Evolutionary conservation across 2,329 filamentous ascomycete genomes (phyloP), one percentile per base, ranked within the genome.

Genomic region (Aspergillus unguis): DNA sequence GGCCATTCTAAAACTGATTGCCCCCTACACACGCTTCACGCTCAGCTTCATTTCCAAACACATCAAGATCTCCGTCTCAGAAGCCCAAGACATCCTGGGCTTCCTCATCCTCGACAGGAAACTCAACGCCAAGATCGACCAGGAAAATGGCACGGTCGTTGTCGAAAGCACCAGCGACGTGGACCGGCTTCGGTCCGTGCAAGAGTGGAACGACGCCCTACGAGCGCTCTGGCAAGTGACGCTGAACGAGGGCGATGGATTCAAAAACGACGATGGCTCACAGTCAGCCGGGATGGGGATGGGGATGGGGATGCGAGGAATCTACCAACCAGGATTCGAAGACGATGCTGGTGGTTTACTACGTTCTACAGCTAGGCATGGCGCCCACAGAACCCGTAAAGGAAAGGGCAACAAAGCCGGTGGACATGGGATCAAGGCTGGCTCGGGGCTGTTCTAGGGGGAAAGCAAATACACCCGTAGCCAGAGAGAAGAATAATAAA

Each of bases 81-180:
- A 99, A 73, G 91, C 96, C 2, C 87, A 95, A 74, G 94, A 99
- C 64, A 97, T 99, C 57, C 77, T 97, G n/a, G 87, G 91, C 44
- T 96, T 92, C 74, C 79, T 97, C 48, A 97, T 99, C 58, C 83
- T 96, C 56, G 90, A 96, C 68, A 86, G 88, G 65, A 90, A 91
- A 69, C 85, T 99, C 60, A 80, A 85, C 46, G 94, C 90, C 57
- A 88, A 87, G 71, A 92, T 99, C 65, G 88, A 99, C 73, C 90
- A 97, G 74, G 85, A 91, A 71, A 81, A 83, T 53, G 91, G 92
- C 43, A 88, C 85, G 0, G 85, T 99, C 25, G 85, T 91, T 71
- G 90, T 96, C 55, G 84, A 86, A 55, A 87, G 85, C 53, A 78
- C 80, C 50, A 85, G 81, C 42, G 90, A 96, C 72, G 80, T 81